A percentile compares a stretch with the other conserved stretches of the same genome.
phyloP scores from a whole-genome alignment of 1,284 basidiomycete species.

The Ganoderma lucidum region DNA sequence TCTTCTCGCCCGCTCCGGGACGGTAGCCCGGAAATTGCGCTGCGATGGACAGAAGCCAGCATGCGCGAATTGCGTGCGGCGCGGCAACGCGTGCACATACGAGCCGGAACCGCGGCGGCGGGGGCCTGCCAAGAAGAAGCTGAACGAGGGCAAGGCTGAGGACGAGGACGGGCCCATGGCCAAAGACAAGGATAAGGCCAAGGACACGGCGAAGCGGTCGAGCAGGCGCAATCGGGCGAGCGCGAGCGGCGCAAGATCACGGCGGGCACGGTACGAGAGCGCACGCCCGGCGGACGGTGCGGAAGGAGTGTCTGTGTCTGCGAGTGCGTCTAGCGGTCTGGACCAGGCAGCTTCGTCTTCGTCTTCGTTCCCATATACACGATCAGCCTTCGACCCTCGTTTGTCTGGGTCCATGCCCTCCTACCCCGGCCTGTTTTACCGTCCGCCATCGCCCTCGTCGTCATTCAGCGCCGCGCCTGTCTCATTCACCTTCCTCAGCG shows the following conservation, averaged over 20 bases:
- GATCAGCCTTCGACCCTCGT: constrained; percentile 28
- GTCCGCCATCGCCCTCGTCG: constrained; percentile 27
- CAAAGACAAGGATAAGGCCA: not conserved
- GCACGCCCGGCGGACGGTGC: not conserved
- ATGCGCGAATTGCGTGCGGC: constrained; percentile 65
- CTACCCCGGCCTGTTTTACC: constrained; percentile 30
- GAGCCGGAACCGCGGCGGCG: constrained; percentile 60
- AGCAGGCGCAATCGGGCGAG: not conserved
- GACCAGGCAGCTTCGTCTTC: constrained; percentile 20
- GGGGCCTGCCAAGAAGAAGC: constrained; percentile 72
- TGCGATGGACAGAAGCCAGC: constrained; percentile 70
- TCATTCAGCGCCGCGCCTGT: constrained; percentile 19
- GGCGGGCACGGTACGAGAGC: not conserved
- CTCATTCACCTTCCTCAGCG: constrained; percentile 18
- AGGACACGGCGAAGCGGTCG: not conserved
- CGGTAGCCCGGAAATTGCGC: constrained; percentile 70
- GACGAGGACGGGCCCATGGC: constrained; percentile 29
- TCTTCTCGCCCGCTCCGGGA: constrained; percentile 21
- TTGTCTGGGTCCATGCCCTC: constrained; percentile 28
- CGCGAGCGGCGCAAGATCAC: not conserved
- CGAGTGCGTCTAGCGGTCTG: constrained; percentile 2
- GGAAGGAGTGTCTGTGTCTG: not conserved
- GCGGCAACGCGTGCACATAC: constrained; percentile 61
- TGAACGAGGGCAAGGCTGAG: constrained; percentile 46
- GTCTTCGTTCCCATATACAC: constrained; percentile 20